phyloP scores from a whole-genome alignment of 2,329 filamentous ascomycete genomes.

The Aspergillus terreus region DNA sequence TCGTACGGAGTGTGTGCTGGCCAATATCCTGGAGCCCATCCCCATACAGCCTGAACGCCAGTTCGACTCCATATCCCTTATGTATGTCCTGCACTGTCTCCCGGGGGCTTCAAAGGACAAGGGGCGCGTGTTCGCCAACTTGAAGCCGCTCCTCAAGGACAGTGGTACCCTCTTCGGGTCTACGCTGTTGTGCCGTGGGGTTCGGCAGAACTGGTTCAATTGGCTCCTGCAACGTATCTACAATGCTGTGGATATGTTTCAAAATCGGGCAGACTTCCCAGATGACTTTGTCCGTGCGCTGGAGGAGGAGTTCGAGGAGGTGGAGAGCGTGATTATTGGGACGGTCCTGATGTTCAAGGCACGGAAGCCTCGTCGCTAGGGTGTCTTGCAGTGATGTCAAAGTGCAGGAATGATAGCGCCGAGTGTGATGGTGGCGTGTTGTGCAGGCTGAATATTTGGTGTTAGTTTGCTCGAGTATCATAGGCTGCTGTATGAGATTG shows the following conservation, averaged over 20 bases:
- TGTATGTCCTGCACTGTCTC: constrained; percentile 44
- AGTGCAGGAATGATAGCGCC: no score
- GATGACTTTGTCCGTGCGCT: constrained; percentile 1
- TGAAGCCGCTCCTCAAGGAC: constrained; percentile 30
- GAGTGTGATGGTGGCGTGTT: no score
- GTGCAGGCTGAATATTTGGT: no score
- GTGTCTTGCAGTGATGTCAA: no score
- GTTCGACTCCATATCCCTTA: constrained; percentile 45
- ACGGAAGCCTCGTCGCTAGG: neutral
- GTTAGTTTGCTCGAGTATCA: no score
- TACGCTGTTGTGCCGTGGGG: constrained; percentile 33
- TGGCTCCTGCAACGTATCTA: neutral
- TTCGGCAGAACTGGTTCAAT: constrained; percentile 23
- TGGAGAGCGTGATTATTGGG: constrained; percentile 5
- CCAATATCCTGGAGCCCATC: constrained; percentile 35
- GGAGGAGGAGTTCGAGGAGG: constrained; percentile 5
- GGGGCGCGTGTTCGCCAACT: constrained; percentile 25
- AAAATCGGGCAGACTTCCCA: neutral
- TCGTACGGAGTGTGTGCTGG: constrained; percentile 25
- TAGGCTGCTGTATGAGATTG: no score
- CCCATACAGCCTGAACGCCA: constrained; percentile 15
- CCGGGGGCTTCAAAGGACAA: constrained; percentile 30
- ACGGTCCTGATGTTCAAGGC: constrained; percentile 6
- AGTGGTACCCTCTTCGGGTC: constrained; percentile 39
- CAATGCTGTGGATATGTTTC: constrained; percentile 1